Conservation (phyloP, 179 eudicot species). For the Heliamphora pulchella region DNA sequence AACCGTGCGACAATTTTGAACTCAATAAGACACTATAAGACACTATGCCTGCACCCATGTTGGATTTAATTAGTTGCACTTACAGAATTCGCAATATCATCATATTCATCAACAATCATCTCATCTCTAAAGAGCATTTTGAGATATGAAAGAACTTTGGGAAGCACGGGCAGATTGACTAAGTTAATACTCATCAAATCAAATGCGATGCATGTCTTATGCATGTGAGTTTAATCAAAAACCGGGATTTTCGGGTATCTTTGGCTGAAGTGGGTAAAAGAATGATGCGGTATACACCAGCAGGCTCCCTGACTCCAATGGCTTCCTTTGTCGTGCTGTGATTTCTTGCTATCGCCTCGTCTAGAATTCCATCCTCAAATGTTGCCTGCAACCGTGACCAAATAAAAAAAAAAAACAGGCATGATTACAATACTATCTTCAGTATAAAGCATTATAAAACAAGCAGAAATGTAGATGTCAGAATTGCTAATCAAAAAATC, state of each 20-base stretch:
- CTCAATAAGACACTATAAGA: too few species aligned
- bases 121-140: conserved; percentile 64
- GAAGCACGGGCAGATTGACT: conserved; percentile 72
- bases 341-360: conserved; percentile 78
- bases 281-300: conserved; percentile 76
- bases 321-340: conserved; percentile 96
- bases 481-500: neutral
- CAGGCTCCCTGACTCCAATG: conserved; percentile 61
- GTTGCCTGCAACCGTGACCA: conserved; percentile 97
- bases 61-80: conserved; percentile 9
- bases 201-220: conserved; percentile 76
- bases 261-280: conserved; percentile 97
- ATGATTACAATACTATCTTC: neutral
- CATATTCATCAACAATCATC: conserved; percentile 54
- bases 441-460: neutral
- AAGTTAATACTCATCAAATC: conserved; percentile 92
- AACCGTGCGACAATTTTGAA: neutral
- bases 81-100: conserved; percentile 19
- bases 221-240: conserved; percentile 63
- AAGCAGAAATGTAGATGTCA: neutral
- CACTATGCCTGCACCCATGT: neutral
- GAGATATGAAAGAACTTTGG: conserved; percentile 67
- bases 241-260: conserved; percentile 94
- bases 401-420: neutral
- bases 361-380: conserved; percentile 73